Base-by-base conservation (phyloP, 257 asterid genomes). In the Perilla frutescens region DNA sequence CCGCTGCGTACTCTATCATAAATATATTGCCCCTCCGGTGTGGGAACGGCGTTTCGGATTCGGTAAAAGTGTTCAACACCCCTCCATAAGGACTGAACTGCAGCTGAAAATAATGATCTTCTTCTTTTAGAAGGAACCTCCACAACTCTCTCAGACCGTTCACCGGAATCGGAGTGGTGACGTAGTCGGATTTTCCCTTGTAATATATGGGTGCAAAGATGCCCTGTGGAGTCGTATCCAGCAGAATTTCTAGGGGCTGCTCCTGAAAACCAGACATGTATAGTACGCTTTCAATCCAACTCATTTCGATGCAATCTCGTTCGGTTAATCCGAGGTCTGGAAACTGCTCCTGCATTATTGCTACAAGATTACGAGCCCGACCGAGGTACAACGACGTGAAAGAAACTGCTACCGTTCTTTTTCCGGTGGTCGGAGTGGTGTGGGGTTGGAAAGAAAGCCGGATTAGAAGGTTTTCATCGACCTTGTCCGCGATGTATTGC, bases 121-220 rank as follows among this genome's bases (percentile, higher is more conserved):
- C 71, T 53, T 79, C 81, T 36, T 72, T 79, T 0, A 32, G 34
- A 0, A 85, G 68, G 7, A 79, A 75, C 20, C 58, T 59, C 87
- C 90, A 85, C 59, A 82, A 70, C 12, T 75, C 79, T 61, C 75
- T 60, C 4, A 85, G 58, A 0, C 84, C 87, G 1, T 48, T 4
- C 8, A 12, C 9, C 1, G 87, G 68, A 8, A 82, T 85, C 3
- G 83, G 86, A 0, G 48, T 11, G 14, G 7, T 50, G 31, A 82
- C 86, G 5, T 62, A 85, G 44, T 82, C 86, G 2, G 90, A 82
- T 50, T 85, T 85, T 6, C 73, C 81, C 56, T 85, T 83, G 66
- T 4, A 54, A 14, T 66, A 76, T n/a, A n/a, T n/a, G n/a, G n/a
- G n/a, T n/a, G n/a, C n/a, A n/a, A n/a, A n/a, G n/a, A n/a, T n/a